Conservation (phyloP, 2,329 filamentous ascomycete genomes). For the Penicillium sp. region DNA sequence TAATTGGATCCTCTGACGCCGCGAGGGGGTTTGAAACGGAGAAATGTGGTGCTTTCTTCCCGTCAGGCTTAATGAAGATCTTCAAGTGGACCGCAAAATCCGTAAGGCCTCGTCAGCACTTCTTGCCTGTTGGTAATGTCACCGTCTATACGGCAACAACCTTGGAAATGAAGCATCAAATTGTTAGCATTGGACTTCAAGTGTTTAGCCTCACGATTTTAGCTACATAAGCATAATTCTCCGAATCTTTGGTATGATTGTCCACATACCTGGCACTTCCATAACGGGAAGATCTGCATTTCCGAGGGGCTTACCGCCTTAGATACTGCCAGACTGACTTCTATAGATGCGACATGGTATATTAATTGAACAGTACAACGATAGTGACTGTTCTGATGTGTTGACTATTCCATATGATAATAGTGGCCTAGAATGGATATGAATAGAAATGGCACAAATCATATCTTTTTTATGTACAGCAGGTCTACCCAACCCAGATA, state of each 20-base stretch:
- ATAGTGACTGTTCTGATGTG: background rate
- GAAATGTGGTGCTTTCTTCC: background rate
- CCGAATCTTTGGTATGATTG: background rate
- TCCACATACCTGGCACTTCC: background rate
- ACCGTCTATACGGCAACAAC: background rate
- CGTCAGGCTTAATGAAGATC: background rate
- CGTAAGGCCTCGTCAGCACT: constrained; percentile 3
- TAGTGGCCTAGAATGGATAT: background rate
- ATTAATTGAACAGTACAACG: background rate
- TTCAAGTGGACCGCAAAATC: background rate
- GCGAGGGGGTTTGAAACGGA: constrained; percentile 2
- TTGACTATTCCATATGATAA: background rate
- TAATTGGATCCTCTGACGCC: constrained; percentile 1
- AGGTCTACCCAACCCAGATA: background rate
- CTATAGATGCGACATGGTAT: background rate
- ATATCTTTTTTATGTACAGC: background rate
- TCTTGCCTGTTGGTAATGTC: background rate
- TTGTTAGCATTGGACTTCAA: background rate
- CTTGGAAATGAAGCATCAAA: background rate
- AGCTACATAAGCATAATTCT: background rate
- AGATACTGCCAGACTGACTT: background rate
- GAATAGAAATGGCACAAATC: background rate
- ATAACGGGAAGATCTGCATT: background rate
- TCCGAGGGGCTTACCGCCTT: background rate
- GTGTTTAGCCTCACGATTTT: background rate